phyloP scores from a whole-genome alignment of 768 basidiomycete species.

The Daedalea quercina region DNA sequence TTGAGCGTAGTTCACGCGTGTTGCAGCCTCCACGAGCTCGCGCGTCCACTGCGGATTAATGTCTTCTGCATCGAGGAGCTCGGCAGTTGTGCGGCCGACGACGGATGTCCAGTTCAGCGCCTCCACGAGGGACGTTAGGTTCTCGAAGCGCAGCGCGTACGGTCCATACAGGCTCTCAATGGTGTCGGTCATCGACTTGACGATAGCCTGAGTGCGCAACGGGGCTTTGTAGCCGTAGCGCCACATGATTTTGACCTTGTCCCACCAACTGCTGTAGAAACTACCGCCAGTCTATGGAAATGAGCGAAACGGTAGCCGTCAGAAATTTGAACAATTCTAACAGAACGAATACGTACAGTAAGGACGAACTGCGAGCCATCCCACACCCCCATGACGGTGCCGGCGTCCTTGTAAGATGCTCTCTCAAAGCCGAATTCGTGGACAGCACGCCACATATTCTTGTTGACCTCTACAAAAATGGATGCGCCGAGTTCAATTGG shows the following conservation, averaged over 20 bases:
- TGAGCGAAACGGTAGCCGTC: not conserved
- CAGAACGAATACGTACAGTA: slow-evolving; percentile 36
- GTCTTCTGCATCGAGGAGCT: slow-evolving; percentile 49
- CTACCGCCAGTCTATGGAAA: slow-evolving; percentile 20
- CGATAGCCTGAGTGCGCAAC: slow-evolving; percentile 49
- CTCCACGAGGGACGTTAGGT: slow-evolving; percentile 51
- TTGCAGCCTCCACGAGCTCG: slow-evolving; percentile 77
- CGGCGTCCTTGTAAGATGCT: slow-evolving; percentile 36
- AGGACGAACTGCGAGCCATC: slow-evolving; percentile 71
- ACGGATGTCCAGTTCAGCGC: slow-evolving; percentile 44
- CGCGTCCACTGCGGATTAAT: slow-evolving; percentile 51
- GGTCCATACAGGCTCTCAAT: slow-evolving; percentile 52
- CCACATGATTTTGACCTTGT: slow-evolving; percentile 66
- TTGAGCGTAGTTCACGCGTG: slow-evolving; percentile 80
- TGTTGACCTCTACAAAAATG: slow-evolving; percentile 77
- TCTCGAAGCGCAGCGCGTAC: slow-evolving; percentile 53
- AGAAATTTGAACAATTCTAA: slow-evolving; percentile 26
- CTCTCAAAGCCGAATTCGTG: slow-evolving; percentile 72
- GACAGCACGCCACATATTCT: slow-evolving; percentile 64
- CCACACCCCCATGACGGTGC: slow-evolving; percentile 63
- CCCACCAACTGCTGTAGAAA: slow-evolving; percentile 49
- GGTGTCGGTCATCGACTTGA: slow-evolving; percentile 43
- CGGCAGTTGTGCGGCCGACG: slow-evolving; percentile 42
- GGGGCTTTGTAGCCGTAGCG: slow-evolving; percentile 72
- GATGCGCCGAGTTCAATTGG: slow-evolving; percentile 81